These are phyloP conservation scores for Pyrus communis DNA, from an alignment of 306 rosid genomes.

Conservation along the genomic window DNA sequence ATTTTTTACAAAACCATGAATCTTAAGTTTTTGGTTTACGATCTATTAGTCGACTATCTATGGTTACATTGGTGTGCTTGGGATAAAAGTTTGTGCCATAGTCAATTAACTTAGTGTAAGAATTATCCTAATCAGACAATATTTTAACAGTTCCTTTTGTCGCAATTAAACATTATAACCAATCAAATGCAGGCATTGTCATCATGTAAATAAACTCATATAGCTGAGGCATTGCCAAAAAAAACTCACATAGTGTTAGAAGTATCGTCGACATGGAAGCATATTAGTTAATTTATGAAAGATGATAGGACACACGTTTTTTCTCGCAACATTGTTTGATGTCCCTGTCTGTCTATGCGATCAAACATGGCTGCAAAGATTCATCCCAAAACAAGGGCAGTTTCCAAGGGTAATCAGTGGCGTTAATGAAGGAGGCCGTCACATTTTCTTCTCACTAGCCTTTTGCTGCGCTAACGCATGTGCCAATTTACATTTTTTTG, in stretches of 20 bases:
- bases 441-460: background rate
- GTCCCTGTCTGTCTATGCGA: background rate
- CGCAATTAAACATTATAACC: background rate
- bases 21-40: too few relatives aligned
- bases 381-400: background rate
- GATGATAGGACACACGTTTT: background rate
- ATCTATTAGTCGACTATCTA: too few relatives aligned
- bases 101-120: too few relatives aligned
- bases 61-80: too few relatives aligned
- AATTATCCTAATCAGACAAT: too few relatives aligned
- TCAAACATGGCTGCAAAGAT: background rate
- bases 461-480: too few relatives aligned
- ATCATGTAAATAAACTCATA: background rate
- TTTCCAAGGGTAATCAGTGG: slow-evolving; percentile 2
- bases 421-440: slow-evolving; percentile 11
- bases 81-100: too few relatives aligned
- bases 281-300: background rate
- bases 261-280: too few relatives aligned
- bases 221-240: background rate
- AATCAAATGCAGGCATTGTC: background rate
- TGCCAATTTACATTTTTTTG: too few relatives aligned
- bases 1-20: too few relatives aligned
- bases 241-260: background rate
- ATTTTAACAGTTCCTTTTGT: too few relatives aligned
- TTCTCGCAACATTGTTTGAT: background rate